phyloP scores from a whole-genome alignment of 805 yeast species.

The Myxozyma monticola region DNA sequence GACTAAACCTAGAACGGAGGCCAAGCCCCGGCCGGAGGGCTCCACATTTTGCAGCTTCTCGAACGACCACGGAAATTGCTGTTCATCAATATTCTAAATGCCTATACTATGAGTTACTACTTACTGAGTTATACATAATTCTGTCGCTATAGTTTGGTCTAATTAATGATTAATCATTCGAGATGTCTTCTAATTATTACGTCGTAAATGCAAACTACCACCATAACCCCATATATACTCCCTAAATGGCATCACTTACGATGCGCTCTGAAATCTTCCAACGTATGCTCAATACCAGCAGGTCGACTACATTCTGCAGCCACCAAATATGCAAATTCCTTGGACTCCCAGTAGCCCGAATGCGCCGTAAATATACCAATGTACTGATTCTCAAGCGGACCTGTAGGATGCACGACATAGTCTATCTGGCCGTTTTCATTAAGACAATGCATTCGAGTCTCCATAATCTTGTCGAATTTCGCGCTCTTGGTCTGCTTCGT shows the following conservation, averaged over 20 bases:
- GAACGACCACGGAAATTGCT: background rate
- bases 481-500: slow-evolving; percentile 1
- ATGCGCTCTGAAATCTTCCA: slow-evolving; percentile 30
- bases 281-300: slow-evolving; percentile 35
- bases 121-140: background rate
- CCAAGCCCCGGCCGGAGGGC: too few relatives aligned
- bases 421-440: slow-evolving; percentile 85
- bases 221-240: background rate
- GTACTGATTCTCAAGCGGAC: slow-evolving; percentile 73
- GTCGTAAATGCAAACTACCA: background rate
- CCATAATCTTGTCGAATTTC: slow-evolving; percentile 19
- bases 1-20: too few relatives aligned
- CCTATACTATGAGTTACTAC: background rate
- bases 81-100: background rate
- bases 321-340: slow-evolving; percentile 69
- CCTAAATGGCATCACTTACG: background rate
- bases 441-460: slow-evolving; percentile 48
- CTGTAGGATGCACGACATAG: slow-evolving; percentile 61
- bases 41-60: too few relatives aligned
- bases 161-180: background rate
- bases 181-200: background rate
- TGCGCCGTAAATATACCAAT: slow-evolving; percentile 85
- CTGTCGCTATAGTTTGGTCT: background rate
- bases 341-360: slow-evolving; percentile 83
- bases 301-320: slow-evolving; percentile 40